phyloP scores from a whole-genome alignment of 331 rosid species.

The Stylosanthes scabra region DNA sequence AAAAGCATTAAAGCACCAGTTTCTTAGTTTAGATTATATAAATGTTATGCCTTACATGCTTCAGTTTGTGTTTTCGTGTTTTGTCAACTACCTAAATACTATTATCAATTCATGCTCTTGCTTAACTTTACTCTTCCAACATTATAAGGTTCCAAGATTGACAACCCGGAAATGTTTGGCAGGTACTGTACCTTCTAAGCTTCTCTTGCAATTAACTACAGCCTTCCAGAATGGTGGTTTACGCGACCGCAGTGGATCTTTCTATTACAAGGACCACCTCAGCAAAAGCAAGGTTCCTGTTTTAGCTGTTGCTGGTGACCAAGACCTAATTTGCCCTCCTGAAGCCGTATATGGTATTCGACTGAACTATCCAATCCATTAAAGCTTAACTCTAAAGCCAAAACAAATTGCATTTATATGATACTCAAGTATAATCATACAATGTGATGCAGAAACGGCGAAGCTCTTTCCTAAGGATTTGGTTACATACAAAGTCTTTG shows the following conservation, averaged over 20 bases:
- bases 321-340: conserved; percentile 85
- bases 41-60: background rate
- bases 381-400: background rate
- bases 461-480: conserved; percentile 73
- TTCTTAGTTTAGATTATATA: background rate
- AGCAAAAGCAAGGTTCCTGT: conserved; percentile 70
- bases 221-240: conserved; percentile 75
- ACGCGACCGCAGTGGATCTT: conserved; percentile 68
- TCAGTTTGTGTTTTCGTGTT: background rate
- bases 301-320: conserved; percentile 89
- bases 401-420: background rate
- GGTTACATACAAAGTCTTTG: conserved; percentile 75
- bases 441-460: conserved; percentile 72
- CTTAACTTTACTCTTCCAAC: conserved; percentile 4
- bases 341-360: conserved; percentile 89
- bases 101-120: background rate
- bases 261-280: conserved; percentile 77
- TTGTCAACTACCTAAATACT: conserved; percentile 8
- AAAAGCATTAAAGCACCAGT: background rate
- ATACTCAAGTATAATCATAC: conserved; percentile 27
- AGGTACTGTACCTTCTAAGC: conserved; percentile 89
- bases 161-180: conserved; percentile 37
- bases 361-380: conserved; percentile 21
- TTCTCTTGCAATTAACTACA: conserved; percentile 77
- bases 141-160: conserved; percentile 21